phyloP scores from a whole-genome alignment of 1,284 basidiomycete genomes.

The Microbotryum scabiosae region DNA sequence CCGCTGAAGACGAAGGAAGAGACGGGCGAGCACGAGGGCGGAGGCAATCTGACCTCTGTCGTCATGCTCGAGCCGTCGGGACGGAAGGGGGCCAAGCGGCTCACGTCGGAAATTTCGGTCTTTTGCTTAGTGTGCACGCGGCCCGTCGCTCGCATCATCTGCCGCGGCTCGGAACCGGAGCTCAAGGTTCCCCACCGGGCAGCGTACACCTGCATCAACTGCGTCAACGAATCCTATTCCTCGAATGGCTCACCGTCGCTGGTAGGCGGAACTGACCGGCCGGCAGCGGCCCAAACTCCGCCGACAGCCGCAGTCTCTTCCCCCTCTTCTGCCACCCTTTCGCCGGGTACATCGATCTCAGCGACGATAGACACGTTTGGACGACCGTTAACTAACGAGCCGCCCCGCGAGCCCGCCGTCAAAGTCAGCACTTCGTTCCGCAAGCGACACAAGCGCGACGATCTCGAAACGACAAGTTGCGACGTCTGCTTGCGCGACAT shows the following conservation, averaged over 20 bases:
- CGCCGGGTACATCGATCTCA: too few species aligned
- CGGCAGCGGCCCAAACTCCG: neutral
- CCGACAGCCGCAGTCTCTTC: neutral
- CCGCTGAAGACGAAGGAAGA: too few species aligned
- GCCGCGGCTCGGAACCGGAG: constrained; percentile 22
- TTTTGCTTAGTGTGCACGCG: constrained; percentile 12
- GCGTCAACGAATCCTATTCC: neutral
- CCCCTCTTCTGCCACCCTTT: neutral
- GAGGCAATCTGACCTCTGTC: too few species aligned
- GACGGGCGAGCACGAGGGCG: too few species aligned
- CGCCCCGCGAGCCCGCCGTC: neutral
- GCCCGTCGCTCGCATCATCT: constrained; percentile 19
- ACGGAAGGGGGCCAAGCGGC: neutral
- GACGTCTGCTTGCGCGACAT: constrained; percentile 25
- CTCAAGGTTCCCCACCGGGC: constrained; percentile 17
- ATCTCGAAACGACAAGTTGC: constrained; percentile 8
- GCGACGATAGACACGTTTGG: neutral
- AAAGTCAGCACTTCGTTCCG: constrained; percentile 10
- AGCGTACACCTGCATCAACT: constrained; percentile 7
- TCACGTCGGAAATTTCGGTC: constrained; percentile 7
- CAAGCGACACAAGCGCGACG: constrained; percentile 19
- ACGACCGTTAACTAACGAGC: neutral
- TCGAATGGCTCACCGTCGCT: neutral
- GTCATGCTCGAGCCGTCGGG: too few species aligned
- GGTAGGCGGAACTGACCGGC: neutral